These are phyloP conservation scores for Phytopythium aichiense DNA, from an alignment of 352 stramenopile species.

Conservation along the genomic window DNA sequence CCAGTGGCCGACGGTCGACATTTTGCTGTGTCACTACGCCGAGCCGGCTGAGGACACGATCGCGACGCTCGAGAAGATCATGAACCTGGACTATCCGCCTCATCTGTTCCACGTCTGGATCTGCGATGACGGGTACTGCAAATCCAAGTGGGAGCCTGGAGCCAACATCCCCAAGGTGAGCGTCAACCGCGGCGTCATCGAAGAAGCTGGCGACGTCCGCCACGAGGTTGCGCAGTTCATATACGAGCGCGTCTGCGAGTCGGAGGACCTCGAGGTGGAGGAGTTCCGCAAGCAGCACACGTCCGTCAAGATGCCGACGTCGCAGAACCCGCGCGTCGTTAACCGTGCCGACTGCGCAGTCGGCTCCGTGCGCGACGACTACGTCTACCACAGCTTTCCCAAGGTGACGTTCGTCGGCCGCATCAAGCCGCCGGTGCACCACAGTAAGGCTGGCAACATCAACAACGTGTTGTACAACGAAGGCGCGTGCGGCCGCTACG, in stretches of 20 bases:
- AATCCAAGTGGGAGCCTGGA: slow-evolving; percentile 56
- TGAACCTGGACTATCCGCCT: slow-evolving; percentile 70
- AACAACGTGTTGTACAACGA: slow-evolving; percentile 85
- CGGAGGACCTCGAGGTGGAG: slow-evolving; percentile 64
- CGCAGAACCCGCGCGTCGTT: slow-evolving; percentile 40
- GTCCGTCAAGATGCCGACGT: slow-evolving; percentile 59
- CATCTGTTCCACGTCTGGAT: slow-evolving; percentile 72
- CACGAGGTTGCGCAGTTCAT: slow-evolving; percentile 75
- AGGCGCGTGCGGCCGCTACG: slow-evolving; percentile 58
- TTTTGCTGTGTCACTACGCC: slow-evolving; percentile 72
- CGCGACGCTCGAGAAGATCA: slow-evolving; percentile 67
- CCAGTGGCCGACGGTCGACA: slow-evolving; percentile 72
- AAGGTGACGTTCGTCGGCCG: slow-evolving; percentile 62
- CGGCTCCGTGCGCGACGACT: slow-evolving; percentile 65
- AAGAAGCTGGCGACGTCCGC: slow-evolving; percentile 66
- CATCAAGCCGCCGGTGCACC: slow-evolving; percentile 68
- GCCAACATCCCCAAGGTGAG: slow-evolving; percentile 46
- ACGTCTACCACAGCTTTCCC: slow-evolving; percentile 54
- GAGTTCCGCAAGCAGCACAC: slow-evolving; percentile 73
- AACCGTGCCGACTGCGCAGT: slow-evolving; percentile 51
- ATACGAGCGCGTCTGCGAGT: slow-evolving; percentile 67
- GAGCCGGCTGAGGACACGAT: slow-evolving; percentile 77
- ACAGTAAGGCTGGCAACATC: slow-evolving; percentile 78
- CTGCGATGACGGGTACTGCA: slow-evolving; percentile 74
- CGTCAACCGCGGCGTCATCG: slow-evolving; percentile 64